Percentiles rank a stretch among this genome's conserved stretches.
These are phyloP conservation scores for Colletotrichum costaricense DNA, from an alignment of 2,329 filamentous ascomycete genomes.

Conservation along the genomic window DNA sequence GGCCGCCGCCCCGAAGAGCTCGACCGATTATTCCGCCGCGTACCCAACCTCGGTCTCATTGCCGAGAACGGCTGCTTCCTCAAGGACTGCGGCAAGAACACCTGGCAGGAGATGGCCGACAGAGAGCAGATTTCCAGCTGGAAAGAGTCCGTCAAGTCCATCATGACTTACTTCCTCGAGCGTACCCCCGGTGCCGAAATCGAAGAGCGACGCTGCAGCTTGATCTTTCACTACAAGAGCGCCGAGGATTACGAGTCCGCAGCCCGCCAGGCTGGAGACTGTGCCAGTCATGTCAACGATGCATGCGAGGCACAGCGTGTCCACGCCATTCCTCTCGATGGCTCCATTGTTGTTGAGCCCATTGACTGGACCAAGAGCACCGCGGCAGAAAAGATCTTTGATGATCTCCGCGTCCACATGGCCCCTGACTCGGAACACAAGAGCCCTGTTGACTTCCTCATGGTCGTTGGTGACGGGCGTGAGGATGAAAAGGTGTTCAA, in stretches of 20 bases:
- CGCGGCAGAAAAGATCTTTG: conserved; percentile 80
- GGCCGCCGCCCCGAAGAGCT: conserved; percentile 88
- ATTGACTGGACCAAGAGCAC: conserved; percentile 89
- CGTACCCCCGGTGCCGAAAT: conserved; percentile 89
- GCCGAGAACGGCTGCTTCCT: conserved; percentile 96
- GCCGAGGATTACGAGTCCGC: conserved; percentile 82
- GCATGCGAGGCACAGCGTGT: conserved; percentile 86
- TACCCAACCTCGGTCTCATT: conserved; percentile 87
- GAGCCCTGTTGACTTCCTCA: conserved; percentile 80
- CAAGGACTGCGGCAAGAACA: conserved; percentile 73
- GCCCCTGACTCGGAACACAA: conserved; percentile 45
- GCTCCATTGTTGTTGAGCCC: conserved; percentile 86
- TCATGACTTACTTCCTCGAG: conserved; percentile 90
- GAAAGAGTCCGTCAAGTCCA: conserved; percentile 86
- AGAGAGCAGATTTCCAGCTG: conserved; percentile 76
- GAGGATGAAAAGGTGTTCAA: conserved; percentile 95
- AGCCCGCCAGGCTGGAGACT: conserved; percentile 85
- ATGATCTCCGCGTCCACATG: conserved; percentile 60
- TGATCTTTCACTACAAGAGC: conserved; percentile 90
- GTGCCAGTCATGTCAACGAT: conserved; percentile 94
- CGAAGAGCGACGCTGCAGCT: conserved; percentile 90
- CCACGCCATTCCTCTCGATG: conserved; percentile 83
- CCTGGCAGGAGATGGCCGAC: conserved; percentile 85
- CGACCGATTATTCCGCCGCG: conserved; percentile 84
- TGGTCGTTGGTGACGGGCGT: conserved; percentile 90